These are phyloP conservation scores for Rhizopogon vesiculosus DNA, from an alignment of 768 basidiomycete genomes.

Conservation along the genomic window DNA sequence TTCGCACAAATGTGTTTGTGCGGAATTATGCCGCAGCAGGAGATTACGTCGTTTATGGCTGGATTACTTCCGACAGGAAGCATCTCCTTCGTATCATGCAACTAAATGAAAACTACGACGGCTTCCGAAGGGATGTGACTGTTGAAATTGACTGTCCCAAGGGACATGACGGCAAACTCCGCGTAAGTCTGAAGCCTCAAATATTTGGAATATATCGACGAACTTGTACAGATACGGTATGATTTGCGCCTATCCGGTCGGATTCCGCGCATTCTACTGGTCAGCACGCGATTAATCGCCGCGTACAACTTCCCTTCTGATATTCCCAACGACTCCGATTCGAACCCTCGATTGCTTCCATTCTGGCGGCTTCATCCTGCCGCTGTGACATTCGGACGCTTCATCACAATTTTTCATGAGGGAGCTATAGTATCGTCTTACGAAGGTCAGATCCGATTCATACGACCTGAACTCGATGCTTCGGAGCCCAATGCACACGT, in stretches of 20 bases:
- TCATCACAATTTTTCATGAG: constrained; percentile 23
- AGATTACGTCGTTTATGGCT: constrained; percentile 17
- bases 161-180: constrained; percentile 21
- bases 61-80: constrained; percentile 20
- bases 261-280: constrained; percentile 16
- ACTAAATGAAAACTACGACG: constrained; percentile 20
- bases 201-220: not conserved
- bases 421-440: constrained; percentile 21
- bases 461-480: constrained; percentile 21
- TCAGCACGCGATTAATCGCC: constrained; percentile 22
- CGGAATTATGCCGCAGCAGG: constrained; percentile 17
- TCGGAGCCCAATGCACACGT: constrained; percentile 10
- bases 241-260: constrained; percentile 24
- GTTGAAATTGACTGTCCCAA: constrained; percentile 24
- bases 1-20: constrained; percentile 18
- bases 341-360: constrained; percentile 6
- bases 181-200: constrained; percentile 9
- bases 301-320: constrained; percentile 17
- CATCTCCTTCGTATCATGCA: constrained; percentile 26
- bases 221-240: constrained; percentile 18
- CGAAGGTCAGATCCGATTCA: constrained; percentile 19
- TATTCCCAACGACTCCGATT: not conserved
- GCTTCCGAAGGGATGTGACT: constrained; percentile 13
- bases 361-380: constrained; percentile 18
- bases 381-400: constrained; percentile 20